A percentile compares a stretch with the other conserved stretches of the same genome.
phyloP scores from a whole-genome alignment of 148 eudicot genomes.

The Silene uniflora region DNA sequence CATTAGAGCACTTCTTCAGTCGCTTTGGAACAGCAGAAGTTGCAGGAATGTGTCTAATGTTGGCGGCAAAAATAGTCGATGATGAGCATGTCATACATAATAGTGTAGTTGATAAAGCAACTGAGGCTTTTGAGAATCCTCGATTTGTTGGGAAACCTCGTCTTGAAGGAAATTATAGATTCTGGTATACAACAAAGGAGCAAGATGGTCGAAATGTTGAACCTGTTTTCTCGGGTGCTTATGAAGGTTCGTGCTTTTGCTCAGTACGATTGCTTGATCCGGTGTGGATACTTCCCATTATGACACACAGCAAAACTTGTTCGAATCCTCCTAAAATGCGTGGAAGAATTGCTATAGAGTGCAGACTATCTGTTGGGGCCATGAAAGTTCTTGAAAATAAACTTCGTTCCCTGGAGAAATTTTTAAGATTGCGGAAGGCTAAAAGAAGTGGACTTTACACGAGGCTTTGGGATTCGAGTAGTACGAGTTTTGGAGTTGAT shows the following conservation, averaged over 20 bases:
- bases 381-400: constrained; percentile 84
- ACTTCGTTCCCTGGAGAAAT: constrained; percentile 75
- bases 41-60: constrained; percentile 91
- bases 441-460: constrained; percentile 90
- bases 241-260: too few relatives aligned
- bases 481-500: too few relatives aligned
- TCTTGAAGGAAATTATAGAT: too few relatives aligned
- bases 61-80: constrained; percentile 68
- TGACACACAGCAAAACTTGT: constrained; percentile 40
- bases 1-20: constrained; percentile 77
- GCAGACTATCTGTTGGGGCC: constrained; percentile 64
- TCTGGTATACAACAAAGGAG: too few relatives aligned
- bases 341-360: constrained; percentile 46
- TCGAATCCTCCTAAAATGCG: too few relatives aligned
- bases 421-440: constrained; percentile 66
- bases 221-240: too few relatives aligned
- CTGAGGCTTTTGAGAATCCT: constrained; percentile 94
- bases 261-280: too few relatives aligned
- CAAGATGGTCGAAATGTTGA: too few relatives aligned
- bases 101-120: constrained; percentile 83
- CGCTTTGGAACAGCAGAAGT: too few relatives aligned
- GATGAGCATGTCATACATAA: constrained; percentile 58
- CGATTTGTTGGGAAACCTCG: too few relatives aligned
- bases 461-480: neutral
- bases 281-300: constrained; percentile 80